Evolutionary conservation across 1,284 basidiomycete genomes (phyloP).

Genomic region (Taiwanofungus camphoratus): DNA sequence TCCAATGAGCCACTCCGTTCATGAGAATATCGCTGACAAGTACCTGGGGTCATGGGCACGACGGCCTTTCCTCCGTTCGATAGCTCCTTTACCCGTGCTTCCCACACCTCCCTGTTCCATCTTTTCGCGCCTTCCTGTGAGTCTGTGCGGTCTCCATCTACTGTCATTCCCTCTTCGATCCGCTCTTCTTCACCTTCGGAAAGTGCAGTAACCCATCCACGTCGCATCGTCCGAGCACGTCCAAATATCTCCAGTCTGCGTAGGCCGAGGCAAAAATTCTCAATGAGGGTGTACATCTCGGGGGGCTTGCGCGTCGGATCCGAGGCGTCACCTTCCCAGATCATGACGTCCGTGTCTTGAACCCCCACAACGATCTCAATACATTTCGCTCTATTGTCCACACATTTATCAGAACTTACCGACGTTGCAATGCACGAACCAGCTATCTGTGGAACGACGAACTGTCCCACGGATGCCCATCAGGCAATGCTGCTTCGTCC

Average conservation of each 20-base stretch:
- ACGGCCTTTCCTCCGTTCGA: conserved; percentile 48
- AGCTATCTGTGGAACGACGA: conserved; percentile 85
- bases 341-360: conserved; percentile 90
- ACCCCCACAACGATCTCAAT: background rate
- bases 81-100: conserved; percentile 49
- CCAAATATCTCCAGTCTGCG: conserved; percentile 92
- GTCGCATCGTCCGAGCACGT: conserved; percentile 63
- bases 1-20: conserved; percentile 5
- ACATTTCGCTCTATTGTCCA: no score
- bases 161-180: conserved; percentile 30
- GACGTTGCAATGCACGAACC: conserved; percentile 98
- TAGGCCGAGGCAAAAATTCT: conserved; percentile 95
- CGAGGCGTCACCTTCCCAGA: conserved; percentile 84
- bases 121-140: conserved; percentile 28
- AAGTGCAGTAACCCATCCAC: conserved; percentile 91
- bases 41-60: conserved; percentile 57
- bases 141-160: conserved; percentile 41
- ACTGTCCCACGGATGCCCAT: conserved; percentile 99
- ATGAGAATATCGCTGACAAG: conserved; percentile 9
- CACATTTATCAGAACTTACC: conserved; percentile 50
- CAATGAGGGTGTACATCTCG: conserved; percentile 92
- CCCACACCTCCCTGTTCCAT: conserved; percentile 58
- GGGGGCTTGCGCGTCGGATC: conserved; percentile 86
- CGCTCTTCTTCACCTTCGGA: conserved; percentile 54
- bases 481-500: conserved; percentile 93